Evolutionary conservation across 129 eudicot species (phyloP), one percentile per base, ranked within the genome.

Genomic region (Apium graveolens): DNA sequence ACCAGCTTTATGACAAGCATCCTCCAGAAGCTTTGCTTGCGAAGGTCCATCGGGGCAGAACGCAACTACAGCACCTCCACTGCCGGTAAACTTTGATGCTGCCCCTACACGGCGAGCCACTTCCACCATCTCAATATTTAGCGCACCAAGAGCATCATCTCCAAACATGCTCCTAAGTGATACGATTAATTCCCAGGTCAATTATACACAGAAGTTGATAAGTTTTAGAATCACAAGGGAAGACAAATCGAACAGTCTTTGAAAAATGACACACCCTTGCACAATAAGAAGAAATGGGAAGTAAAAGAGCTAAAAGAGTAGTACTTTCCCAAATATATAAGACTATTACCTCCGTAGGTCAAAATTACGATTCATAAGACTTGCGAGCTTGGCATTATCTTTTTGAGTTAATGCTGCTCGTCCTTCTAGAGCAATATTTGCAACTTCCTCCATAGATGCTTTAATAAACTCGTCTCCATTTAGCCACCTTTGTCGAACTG

Each of bases 1-100:
- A n/a, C 98, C 96, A 8, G 84, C 91, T 74, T 85, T 82, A 72
- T 79, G 76, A 72, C 97, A 91, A 46, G 87, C 91, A n/a, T 90
- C 91, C 75, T 86, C 90, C 65, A 94, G 76, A 76, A 55, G 85
- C 80, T 87, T 74, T 41, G 88, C 96, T 83, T 94, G 97, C 39
- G 92, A 85, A 24, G 87, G 57, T 38, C 97, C 98, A 42, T 90
- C 86, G 0, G 96, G 97, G 83, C 98, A 94, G 81, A 79, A 91
- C 3, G 79, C 97, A 79, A 94, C 93, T 74, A 91, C 98, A 34
- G 97, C 98, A 31, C 98, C 98, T 29, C 97, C 98, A 69, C 98
- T 94, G n/a, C 98, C 98, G 5, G 98, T 94, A 55, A 94, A 94
- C 70, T 94, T 94, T 60, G 97, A 82, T 5, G 98, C 96, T 14